phyloP scores from a whole-genome alignment of 2,329 filamentous ascomycete genomes.

The Cercospora sp. region DNA sequence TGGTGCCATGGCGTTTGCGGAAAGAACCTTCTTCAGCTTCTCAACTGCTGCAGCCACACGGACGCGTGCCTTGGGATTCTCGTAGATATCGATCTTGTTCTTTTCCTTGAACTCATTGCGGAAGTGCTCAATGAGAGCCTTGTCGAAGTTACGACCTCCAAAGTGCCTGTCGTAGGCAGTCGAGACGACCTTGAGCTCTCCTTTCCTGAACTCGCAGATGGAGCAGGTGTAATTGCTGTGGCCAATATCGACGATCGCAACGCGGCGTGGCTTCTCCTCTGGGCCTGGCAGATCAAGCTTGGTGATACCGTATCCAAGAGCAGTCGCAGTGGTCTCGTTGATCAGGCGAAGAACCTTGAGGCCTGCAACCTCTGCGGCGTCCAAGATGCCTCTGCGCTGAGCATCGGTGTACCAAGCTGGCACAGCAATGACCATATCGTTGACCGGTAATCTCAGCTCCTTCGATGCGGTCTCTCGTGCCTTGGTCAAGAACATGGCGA shows the following conservation, averaged over 20 bases:
- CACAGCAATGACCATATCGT: slow-evolving; percentile 90
- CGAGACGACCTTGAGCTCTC: slow-evolving; percentile 89
- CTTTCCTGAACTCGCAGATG: slow-evolving; percentile 95
- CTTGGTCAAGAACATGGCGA: slow-evolving; percentile 94
- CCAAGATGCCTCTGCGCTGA: slow-evolving; percentile 84
- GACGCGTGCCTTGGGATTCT: slow-evolving; percentile 84
- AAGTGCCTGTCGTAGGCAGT: slow-evolving; percentile 95
- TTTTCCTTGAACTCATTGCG: slow-evolving; percentile 95
- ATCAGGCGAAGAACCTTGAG: slow-evolving; percentile 91
- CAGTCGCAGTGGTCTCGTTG: slow-evolving; percentile 96
- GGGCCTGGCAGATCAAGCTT: slow-evolving; percentile 86
- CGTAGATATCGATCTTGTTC: slow-evolving; percentile 93
- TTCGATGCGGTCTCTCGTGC: slow-evolving; percentile 82
- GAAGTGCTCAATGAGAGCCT: slow-evolving; percentile 91
- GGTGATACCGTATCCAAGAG: slow-evolving; percentile 95
- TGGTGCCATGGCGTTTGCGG: slow-evolving; percentile 87
- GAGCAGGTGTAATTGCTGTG: slow-evolving; percentile 95
- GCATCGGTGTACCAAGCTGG: slow-evolving; percentile 96
- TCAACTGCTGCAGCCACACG: slow-evolving; percentile 87
- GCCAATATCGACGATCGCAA: slow-evolving; percentile 91
- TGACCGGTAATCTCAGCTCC: slow-evolving; percentile 88
- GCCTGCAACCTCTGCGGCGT: slow-evolving; percentile 89
- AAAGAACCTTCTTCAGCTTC: slow-evolving; percentile 98
- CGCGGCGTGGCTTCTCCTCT: slow-evolving; percentile 89
- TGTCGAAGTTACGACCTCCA: slow-evolving; percentile 95